Evolutionary conservation across 176 grass and related monocot genomes (phyloP).

Genomic region (Alopecurus myosuroides): DNA sequence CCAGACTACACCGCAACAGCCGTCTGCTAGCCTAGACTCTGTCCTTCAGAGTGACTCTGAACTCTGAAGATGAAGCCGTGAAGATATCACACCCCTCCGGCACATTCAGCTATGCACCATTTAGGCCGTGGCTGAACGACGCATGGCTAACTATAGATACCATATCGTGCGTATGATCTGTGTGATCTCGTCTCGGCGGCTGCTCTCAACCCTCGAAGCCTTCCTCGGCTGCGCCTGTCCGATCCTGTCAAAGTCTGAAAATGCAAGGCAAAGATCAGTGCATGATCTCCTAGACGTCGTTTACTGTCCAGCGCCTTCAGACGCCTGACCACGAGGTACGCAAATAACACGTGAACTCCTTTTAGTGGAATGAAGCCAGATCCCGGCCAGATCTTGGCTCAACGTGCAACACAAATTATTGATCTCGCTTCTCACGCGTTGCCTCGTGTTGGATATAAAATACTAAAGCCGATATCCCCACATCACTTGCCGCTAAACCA

Average conservation of each 20-base stretch:
- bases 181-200: background rate
- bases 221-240: background rate
- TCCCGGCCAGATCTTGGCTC: background rate
- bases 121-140: background rate
- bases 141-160: background rate
- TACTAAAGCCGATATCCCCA: background rate
- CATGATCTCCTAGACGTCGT: background rate
- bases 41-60: background rate
- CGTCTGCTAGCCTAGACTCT: background rate
- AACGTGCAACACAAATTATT: background rate
- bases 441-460: background rate
- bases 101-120: background rate
- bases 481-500: background rate
- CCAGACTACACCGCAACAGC: background rate
- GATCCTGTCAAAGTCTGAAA: slow-evolving; percentile 18
- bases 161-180: background rate
- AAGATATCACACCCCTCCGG: background rate
- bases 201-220: background rate
- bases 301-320: background rate
- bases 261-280: background rate
- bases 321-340: background rate
- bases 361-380: background rate
- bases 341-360: background rate
- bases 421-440: slow-evolving; percentile 6
- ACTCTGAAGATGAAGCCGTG: background rate